phyloP scores from a whole-genome alignment of 352 stramenopile genomes.

The Phytophthora crassamura region DNA sequence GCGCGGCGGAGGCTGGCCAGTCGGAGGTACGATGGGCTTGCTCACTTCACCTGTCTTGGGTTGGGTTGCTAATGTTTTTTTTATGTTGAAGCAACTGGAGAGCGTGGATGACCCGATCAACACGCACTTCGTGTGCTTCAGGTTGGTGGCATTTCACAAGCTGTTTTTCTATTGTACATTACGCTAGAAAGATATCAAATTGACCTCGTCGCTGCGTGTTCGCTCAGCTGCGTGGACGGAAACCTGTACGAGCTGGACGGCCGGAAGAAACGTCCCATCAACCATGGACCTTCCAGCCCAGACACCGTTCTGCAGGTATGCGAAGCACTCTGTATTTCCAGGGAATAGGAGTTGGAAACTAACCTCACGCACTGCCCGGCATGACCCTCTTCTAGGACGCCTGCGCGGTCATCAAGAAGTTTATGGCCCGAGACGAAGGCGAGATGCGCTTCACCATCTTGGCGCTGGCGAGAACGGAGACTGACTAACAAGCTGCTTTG shows the following conservation, averaged over 20 bases:
- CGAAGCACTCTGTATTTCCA: too few relatives aligned
- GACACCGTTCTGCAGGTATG: slow-evolving; percentile 85
- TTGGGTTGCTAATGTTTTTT: neutral
- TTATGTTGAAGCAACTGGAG: slow-evolving; percentile 67
- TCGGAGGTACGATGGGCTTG: slow-evolving; percentile 65
- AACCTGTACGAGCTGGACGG: slow-evolving; percentile 97
- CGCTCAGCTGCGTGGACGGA: slow-evolving; percentile 83
- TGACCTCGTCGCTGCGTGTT: slow-evolving; percentile 6
- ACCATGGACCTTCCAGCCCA: slow-evolving; percentile 90
- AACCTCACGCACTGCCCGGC: too few relatives aligned
- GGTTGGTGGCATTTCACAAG: slow-evolving; percentile 31
- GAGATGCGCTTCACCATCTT: slow-evolving; percentile 97
- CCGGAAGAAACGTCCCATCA: slow-evolving; percentile 94
- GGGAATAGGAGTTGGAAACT: too few relatives aligned
- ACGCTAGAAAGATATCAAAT: neutral
- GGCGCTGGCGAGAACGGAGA: slow-evolving; percentile 82
- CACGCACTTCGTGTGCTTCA: slow-evolving; percentile 98
- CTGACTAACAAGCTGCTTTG: slow-evolving; percentile 23
- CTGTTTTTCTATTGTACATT: too few relatives aligned
- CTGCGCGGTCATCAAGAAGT: slow-evolving; percentile 91
- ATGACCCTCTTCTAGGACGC: slow-evolving; percentile 63
- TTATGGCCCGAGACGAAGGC: slow-evolving; percentile 94
- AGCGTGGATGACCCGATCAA: slow-evolving; percentile 93
- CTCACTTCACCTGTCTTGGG: neutral
- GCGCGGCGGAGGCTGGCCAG: slow-evolving; percentile 89